Evolutionary conservation across 768 basidiomycete species (phyloP), one percentile per base, ranked within the genome.

Genomic region (Suillus placidus): DNA sequence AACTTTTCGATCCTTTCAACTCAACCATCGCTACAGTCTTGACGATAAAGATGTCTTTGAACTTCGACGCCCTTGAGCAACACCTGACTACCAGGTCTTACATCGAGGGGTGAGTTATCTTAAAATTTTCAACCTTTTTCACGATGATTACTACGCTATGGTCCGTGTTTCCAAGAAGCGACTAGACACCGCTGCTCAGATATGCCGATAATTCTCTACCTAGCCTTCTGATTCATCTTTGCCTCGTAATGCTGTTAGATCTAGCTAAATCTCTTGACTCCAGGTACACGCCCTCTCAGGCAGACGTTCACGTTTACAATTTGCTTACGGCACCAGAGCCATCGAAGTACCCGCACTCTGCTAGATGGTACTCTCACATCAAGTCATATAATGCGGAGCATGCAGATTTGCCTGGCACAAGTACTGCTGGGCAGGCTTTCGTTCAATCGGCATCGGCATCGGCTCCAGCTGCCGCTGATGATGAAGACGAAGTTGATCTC

Each of bases 91-190:
- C 90, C 73, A 85, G 93, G 77, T 94, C 94, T 66, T 97, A 97
- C 78, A 84, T 97, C 60, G 92, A 95, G 77, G 95, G 95, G 95
- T 96, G 64, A 86, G 92, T 84, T 23, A 58, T n/a, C 66, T 58
- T 60, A 55, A 60, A 45, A 61, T 40, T 56, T 58, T 49, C 34
- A 61, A 52, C 38, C 38, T 42, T 57, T 45, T 70, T 70, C 67
- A 61, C 84, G 89, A 93, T 92, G 91, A 92, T 78, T 78, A 75
- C 69, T 71, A 81, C 76, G 91, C 91, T 91, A 91, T 93, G 93
- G 93, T 94, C 92, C 93, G 93, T 93, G 92, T 94, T 94, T 92
- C 93, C 87, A 88, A 94, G 91, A 88, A 87, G 90, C 88, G 91
- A 88, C 83, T 90, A 95, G 93, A 94, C 90, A 91, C 86, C 92